Conservation (phyloP, 768 basidiomycete species). For the Pholiota conissans region DNA sequence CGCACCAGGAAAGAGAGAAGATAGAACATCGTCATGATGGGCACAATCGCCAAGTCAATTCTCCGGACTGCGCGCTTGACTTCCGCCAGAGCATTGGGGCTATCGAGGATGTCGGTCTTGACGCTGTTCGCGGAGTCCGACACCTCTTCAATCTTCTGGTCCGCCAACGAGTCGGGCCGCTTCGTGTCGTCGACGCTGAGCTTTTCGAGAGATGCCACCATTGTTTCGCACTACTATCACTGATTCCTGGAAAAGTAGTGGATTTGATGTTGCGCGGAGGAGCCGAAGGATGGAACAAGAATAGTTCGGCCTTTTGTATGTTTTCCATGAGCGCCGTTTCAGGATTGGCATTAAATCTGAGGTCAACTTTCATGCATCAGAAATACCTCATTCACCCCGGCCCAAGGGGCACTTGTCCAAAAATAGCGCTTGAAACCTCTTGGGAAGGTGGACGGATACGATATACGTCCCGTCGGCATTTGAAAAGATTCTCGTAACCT, state of each 20-base stretch:
- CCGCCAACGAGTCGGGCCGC: not conserved
- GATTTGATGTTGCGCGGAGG: not conserved
- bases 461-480: not conserved
- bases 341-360: not conserved
- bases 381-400: not conserved
- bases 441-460: not conserved
- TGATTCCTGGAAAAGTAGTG: not conserved
- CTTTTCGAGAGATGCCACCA: not conserved
- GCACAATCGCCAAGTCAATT: conserved; percentile 32
- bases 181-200: not conserved
- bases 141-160: not conserved
- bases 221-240: not conserved
- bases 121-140: not conserved
- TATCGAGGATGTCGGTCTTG: not conserved
- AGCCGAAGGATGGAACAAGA: not conserved
- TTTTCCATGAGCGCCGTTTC: not conserved
- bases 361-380: not conserved
- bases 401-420: not conserved
- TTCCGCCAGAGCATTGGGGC: not conserved
- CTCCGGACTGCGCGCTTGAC: conserved; percentile 24
- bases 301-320: not conserved
- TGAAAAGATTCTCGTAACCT: not conserved
- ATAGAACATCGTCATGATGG: conserved; percentile 39
- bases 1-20: conserved; percentile 36
- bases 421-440: not conserved